Evolutionary conservation across 2,329 filamentous ascomycete genomes (phyloP).

Genomic region (Leptographium wingfieldii): DNA sequence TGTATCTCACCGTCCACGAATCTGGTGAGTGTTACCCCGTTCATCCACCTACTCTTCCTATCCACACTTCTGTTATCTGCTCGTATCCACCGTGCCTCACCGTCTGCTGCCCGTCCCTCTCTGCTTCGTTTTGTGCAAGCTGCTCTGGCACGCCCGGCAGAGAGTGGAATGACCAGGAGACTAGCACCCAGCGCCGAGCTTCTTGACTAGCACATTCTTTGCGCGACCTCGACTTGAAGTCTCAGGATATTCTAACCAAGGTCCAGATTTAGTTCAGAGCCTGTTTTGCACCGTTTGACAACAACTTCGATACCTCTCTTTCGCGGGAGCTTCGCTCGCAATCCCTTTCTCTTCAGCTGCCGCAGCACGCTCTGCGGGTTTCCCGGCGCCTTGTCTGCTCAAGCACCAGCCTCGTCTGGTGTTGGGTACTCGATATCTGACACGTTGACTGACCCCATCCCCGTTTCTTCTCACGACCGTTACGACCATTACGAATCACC

Average conservation of each 20-base stretch:
- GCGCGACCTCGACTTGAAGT: background rate
- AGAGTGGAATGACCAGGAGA: background rate
- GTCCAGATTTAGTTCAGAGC: background rate
- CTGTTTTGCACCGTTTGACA: background rate
- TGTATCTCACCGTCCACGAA: background rate
- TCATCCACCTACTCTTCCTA: background rate
- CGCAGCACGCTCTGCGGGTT: slow-evolving; percentile 7
- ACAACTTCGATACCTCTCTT: background rate
- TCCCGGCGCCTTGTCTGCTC: slow-evolving; percentile 8
- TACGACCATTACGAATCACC: slow-evolving; percentile 40
- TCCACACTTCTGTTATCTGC: background rate
- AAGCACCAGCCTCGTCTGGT: slow-evolving; percentile 10
- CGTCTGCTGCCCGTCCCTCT: background rate
- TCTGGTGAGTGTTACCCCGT: background rate
- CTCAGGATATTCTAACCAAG: background rate
- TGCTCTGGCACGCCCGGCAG: background rate
- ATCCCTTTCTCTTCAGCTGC: background rate
- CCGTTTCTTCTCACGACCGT: slow-evolving; percentile 32
- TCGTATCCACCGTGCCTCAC: background rate
- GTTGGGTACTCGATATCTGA: slow-evolving; percentile 4
- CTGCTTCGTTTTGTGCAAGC: background rate
- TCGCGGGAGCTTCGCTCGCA: background rate
- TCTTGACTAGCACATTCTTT: background rate
- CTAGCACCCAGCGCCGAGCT: background rate
- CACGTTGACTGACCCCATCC: slow-evolving; percentile 10